Percentiles rank a stretch among this genome's conserved stretches.
Conservation (phyloP, 371 early-diverging fungal species). For the Rozella allomycis region DNA sequence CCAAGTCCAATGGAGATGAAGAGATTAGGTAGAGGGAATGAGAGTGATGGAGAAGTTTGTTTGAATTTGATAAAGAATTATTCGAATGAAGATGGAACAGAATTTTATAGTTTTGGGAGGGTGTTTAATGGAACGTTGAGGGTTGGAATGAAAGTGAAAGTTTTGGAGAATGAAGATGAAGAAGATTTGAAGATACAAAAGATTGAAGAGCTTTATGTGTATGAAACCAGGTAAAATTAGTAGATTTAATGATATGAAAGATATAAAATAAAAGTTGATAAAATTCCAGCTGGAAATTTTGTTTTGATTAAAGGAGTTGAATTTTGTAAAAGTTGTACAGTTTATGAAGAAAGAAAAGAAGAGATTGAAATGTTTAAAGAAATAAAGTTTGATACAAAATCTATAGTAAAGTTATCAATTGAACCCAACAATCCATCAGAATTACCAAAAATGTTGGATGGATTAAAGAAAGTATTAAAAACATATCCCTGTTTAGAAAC, state of each 20-base stretch:
- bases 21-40: slow-evolving; percentile 6
- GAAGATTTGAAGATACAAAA: slow-evolving; percentile 77
- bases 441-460: slow-evolving; percentile 90
- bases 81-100: slow-evolving; percentile 61
- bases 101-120: slow-evolving; percentile 74
- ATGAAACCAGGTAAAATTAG: slow-evolving; percentile 41
- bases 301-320: slow-evolving; percentile 82
- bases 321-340: slow-evolving; percentile 3
- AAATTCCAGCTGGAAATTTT: slow-evolving; percentile 57
- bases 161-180: slow-evolving; percentile 86
- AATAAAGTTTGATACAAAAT: neutral
- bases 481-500: slow-evolving; percentile 76
- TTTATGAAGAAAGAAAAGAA: slow-evolving; percentile 16
- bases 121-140: slow-evolving; percentile 70
- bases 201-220: slow-evolving; percentile 48
- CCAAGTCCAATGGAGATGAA: slow-evolving; percentile 61
- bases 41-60: slow-evolving; percentile 57
- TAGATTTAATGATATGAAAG: slow-evolving; percentile 1
- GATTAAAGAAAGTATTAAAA: slow-evolving; percentile 78
- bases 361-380: slow-evolving; percentile 24
- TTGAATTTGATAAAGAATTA: slow-evolving; percentile 73
- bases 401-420: slow-evolving; percentile 60
- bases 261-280: slow-evolving; percentile 58
- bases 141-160: slow-evolving; percentile 52
- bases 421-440: slow-evolving; percentile 91